These are phyloP conservation scores for Candida anutae DNA, from an alignment of 1,139 yeast genomes.

Conservation along the genomic window DNA sequence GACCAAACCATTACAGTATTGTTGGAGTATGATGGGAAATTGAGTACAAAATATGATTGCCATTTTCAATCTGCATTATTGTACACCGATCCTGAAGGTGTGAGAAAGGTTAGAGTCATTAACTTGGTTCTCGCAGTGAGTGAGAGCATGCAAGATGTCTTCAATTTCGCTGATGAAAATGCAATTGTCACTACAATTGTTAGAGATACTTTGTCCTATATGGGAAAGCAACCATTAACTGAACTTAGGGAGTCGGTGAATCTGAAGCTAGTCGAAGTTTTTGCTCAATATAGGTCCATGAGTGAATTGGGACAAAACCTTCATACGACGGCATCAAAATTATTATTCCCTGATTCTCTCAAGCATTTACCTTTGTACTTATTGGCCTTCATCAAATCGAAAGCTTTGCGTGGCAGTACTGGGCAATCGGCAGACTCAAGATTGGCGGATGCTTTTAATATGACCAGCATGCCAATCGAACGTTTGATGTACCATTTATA, in stretches of 20 bases:
- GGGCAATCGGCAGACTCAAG: conserved; percentile 48
- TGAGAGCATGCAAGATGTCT: conserved; percentile 63
- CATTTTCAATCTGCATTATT: conserved; percentile 89
- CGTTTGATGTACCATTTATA: conserved; percentile 61
- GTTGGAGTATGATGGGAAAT: conserved; percentile 69
- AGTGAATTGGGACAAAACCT: conserved; percentile 41
- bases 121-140: conserved; percentile 80
- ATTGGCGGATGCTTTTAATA: conserved; percentile 47
- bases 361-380: conserved; percentile 64
- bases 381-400: conserved; percentile 62
- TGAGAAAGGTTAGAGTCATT: conserved; percentile 75
- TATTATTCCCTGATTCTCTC: conserved; percentile 77
- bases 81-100: conserved; percentile 72
- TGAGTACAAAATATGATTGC: conserved; percentile 66
- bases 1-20: conserved; percentile 68
- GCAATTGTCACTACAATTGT: conserved; percentile 66
- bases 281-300: conserved; percentile 66
- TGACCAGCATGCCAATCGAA: conserved; percentile 51
- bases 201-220: conserved; percentile 57
- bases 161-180: conserved; percentile 81
- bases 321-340: conserved; percentile 51
- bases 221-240: conserved; percentile 53
- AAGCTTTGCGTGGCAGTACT: conserved; percentile 48
- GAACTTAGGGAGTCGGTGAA: conserved; percentile 60
- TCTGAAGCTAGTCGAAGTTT: conserved; percentile 60